Conservation (phyloP, 257 asterid genomes). For the Thymus mandschuricus region DNA sequence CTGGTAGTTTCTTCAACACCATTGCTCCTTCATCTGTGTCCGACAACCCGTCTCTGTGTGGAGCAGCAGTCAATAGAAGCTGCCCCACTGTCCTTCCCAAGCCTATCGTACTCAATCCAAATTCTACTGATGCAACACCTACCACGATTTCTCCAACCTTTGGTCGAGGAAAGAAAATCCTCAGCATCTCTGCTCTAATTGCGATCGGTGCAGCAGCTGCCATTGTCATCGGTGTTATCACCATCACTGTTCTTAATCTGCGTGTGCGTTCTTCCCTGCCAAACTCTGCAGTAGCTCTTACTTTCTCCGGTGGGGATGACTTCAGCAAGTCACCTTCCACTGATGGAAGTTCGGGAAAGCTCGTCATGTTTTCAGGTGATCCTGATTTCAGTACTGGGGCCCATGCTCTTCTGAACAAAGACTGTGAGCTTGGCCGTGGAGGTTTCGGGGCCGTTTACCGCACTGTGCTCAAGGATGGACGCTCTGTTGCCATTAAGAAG, state of each 20-base stretch:
- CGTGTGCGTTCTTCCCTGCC: conserved; percentile 68
- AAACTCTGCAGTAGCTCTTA: conserved; percentile 58
- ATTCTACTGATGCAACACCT: conserved; percentile 65
- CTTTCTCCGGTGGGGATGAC: conserved; percentile 76
- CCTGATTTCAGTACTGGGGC: conserved; percentile 80
- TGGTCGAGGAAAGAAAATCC: conserved; percentile 69
- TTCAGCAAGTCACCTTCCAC: conserved; percentile 63
- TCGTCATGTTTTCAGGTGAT: conserved; percentile 87
- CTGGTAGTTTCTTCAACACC: conserved; percentile 77
- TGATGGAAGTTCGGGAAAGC: conserved; percentile 79
- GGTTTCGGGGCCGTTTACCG: conserved; percentile 91
- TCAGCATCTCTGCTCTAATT: conserved; percentile 82
- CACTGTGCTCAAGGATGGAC: conserved; percentile 74
- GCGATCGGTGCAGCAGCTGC: conserved; percentile 92
- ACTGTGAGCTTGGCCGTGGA: conserved; percentile 90
- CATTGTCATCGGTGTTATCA: conserved; percentile 80
- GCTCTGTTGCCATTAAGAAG: conserved; percentile 82
- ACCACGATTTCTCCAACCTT: conserved; percentile 48
- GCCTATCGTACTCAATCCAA: conserved; percentile 90
- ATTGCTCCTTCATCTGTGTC: conserved; percentile 68
- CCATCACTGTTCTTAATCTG: conserved; percentile 79
- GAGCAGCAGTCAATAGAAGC: conserved; percentile 62
- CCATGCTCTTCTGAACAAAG: conserved; percentile 81
- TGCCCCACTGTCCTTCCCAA: conserved; percentile 80
- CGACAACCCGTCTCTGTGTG: conserved; percentile 81